Evolutionary conservation across 192 early-diverging fungal genomes (phyloP), one percentile per base, ranked within the genome.

Genomic region (Backusella westeae): DNA sequence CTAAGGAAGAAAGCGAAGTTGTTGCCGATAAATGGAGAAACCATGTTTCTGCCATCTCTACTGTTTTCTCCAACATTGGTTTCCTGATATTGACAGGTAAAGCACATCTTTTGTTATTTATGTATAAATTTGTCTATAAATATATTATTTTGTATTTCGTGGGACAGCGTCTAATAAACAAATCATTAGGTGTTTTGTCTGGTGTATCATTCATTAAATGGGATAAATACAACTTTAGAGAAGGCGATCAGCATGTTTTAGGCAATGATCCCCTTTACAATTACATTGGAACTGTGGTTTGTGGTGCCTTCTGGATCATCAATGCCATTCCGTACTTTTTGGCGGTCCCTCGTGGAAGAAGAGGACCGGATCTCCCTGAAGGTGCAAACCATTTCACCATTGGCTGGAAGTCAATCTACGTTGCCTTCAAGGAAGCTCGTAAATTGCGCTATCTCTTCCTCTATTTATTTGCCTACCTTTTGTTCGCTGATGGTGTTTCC

Each of bases 391-490:
- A 78, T n/a, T 39, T 82, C 8, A 82, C 81, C 10, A 71, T 82
- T 78, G 81, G 81, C n/a, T 78, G 76, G 81, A 82, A 75, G 23
- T 74, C 52, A 15, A 70, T 82, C 15, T 42, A 78, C 21, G 14
- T 41, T 6, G 77, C 81, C 38, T 70, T 77, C 29, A 72, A 44
- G 56, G 72, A 85, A 67, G 87, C 86, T 14, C 78, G 81, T 35
- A 76, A 86, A 66, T 82, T 93, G 19, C 67, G 82, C 29, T 81
- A 89, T 29, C 81, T 87, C 1, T 91, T 92, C 78, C 80, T 85
- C 68, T 93, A 92, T 78, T 81, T 94, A 9, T 59, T 92, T 9
- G 84, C 90, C 5, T 94, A 90, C 87, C 93, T 93, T 75, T 83
- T 93, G 70, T 86, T 90, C 73, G 86, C 91, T 6, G 93, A 94